Evolutionary conservation across 2,329 filamentous ascomycete species (phyloP).

Genomic region (Ascocoryne sarcoides): DNA sequence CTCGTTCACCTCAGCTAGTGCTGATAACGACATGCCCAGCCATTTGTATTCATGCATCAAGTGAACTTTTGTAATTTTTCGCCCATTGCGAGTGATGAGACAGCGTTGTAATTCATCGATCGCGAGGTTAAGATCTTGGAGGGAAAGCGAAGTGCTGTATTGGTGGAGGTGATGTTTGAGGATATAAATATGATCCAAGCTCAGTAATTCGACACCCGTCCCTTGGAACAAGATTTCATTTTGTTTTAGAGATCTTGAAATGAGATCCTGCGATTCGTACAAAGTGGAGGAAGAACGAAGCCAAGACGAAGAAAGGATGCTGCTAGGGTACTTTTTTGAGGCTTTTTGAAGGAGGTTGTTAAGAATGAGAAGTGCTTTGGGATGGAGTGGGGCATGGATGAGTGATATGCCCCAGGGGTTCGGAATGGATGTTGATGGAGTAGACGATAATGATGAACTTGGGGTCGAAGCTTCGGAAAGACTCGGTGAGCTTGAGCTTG

Average conservation of each 20-base stretch:
- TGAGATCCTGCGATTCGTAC: constrained; percentile 41
- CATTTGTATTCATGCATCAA: constrained; percentile 49
- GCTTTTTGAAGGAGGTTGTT: neutral
- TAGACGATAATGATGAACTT: constrained; percentile 29
- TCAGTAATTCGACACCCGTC: constrained; percentile 49
- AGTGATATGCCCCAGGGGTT: constrained; percentile 42
- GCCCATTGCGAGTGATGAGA: constrained; percentile 44
- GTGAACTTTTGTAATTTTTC: constrained; percentile 40
- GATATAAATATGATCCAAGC: constrained; percentile 54
- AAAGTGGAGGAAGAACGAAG: constrained; percentile 24
- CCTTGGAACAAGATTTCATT: constrained; percentile 53
- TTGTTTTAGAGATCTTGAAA: constrained; percentile 48
- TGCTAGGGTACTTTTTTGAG: constrained; percentile 3
- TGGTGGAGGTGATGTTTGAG: constrained; percentile 52
- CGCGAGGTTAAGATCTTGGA: constrained; percentile 43
- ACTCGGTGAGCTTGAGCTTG: constrained; percentile 17
- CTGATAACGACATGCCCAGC: constrained; percentile 42
- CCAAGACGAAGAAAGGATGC: constrained; percentile 11
- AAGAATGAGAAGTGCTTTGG: neutral
- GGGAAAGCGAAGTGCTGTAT: constrained; percentile 39
- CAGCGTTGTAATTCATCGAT: constrained; percentile 55
- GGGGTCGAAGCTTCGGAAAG: constrained; percentile 13
- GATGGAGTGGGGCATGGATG: constrained; percentile 28
- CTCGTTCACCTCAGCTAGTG: constrained; percentile 44
- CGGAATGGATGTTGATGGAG: constrained; percentile 27